phyloP scores from a whole-genome alignment of 169 alveolate species.

The Miamiensis avidus region DNA sequence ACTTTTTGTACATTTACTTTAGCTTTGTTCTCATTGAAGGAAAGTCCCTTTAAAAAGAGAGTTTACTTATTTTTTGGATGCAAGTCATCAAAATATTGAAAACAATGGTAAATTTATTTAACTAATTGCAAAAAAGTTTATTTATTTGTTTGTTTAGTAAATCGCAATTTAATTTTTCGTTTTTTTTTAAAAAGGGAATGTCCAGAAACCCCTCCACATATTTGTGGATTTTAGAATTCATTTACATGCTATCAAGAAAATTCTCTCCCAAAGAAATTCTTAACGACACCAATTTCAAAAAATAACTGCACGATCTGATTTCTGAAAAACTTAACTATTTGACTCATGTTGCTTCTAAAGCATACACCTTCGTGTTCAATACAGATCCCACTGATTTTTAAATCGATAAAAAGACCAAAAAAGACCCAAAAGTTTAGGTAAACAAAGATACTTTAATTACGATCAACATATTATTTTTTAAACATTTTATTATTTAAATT shows the following conservation, averaged over 20 bases:
- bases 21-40: slow-evolving; percentile 27
- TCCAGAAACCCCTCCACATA: slow-evolving; percentile 43
- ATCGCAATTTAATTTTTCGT: too few species aligned
- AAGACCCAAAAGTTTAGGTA: too few species aligned
- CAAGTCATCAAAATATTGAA: slow-evolving; percentile 28
- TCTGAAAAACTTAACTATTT: slow-evolving; percentile 34
- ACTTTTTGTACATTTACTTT: slow-evolving; percentile 34
- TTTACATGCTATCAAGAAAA: slow-evolving; percentile 32
- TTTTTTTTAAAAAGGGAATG: background rate
- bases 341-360: slow-evolving; percentile 13
- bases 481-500: background rate
- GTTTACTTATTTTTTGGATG: slow-evolving; percentile 28
- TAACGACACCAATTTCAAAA: slow-evolving; percentile 31
- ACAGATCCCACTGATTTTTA: background rate
- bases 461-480: too few species aligned
- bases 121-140: background rate
- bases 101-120: background rate
- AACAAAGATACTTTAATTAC: too few species aligned
- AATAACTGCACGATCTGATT: slow-evolving; percentile 38
- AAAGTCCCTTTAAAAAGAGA: slow-evolving; percentile 25
- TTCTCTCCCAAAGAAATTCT: slow-evolving; percentile 47
- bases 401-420: background rate
- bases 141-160: background rate
- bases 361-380: background rate
- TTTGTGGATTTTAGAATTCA: slow-evolving; percentile 38